Conservation (phyloP, 495 filamentous ascomycete species). For the Pyrenopolyporus hunteri region DNA sequence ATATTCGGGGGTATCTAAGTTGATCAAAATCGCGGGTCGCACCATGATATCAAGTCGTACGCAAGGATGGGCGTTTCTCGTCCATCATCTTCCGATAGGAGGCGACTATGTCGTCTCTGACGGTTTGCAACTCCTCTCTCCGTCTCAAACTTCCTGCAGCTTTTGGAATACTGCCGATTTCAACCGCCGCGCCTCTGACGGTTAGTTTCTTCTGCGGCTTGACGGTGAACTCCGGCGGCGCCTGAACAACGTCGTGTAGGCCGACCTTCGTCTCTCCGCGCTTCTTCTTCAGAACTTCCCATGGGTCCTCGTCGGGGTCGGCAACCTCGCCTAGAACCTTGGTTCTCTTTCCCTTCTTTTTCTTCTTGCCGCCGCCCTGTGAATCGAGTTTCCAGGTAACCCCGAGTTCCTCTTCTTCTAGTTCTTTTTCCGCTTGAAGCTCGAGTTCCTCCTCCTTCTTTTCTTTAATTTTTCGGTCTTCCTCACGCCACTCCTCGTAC, state of each 20-base stretch:
- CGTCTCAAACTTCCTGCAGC: conserved; percentile 78
- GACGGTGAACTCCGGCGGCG: conserved; percentile 76
- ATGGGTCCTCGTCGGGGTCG: conserved; percentile 70
- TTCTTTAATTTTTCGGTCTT: conserved; percentile 61
- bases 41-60: conserved; percentile 11
- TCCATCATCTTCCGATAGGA: conserved; percentile 82
- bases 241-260: conserved; percentile 79
- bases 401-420: conserved; percentile 65
- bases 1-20: conserved; percentile 21
- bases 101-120: conserved; percentile 78
- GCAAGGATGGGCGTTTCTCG: conserved; percentile 56
- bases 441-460: conserved; percentile 65
- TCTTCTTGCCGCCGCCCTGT: conserved; percentile 46
- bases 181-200: conserved; percentile 70
- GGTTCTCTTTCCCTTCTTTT: conserved; percentile 60
- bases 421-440: conserved; percentile 68
- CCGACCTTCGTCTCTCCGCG: conserved; percentile 63
- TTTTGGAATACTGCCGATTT: conserved; percentile 77
- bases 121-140: conserved; percentile 79
- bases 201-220: conserved; percentile 72
- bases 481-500: conserved; percentile 80
- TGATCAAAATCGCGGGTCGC: not conserved
- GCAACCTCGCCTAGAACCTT: conserved; percentile 49
- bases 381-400: conserved; percentile 60
- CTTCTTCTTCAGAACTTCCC: conserved; percentile 71